Conservation (phyloP, 371 early-diverging fungal genomes). For the Mucor plumbeus region DNA sequence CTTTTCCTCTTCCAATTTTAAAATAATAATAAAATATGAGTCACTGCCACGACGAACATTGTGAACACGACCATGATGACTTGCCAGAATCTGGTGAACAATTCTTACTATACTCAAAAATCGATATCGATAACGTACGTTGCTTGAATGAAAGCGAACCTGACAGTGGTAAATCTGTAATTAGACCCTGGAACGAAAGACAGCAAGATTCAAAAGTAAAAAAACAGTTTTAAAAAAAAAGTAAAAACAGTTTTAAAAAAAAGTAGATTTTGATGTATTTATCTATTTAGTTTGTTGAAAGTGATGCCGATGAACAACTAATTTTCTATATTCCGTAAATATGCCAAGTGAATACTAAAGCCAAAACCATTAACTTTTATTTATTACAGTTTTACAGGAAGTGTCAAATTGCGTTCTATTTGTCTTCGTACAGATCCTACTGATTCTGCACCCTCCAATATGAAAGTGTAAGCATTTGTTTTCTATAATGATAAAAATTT, state of each 20-base stretch:
- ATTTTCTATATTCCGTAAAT: constrained; percentile 88
- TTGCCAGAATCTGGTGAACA: constrained; percentile 71
- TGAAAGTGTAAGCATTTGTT: constrained; percentile 71
- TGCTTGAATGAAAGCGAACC: constrained; percentile 82
- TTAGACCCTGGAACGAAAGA: constrained; percentile 88
- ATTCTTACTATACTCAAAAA: constrained; percentile 79
- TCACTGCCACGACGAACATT: constrained; percentile 60
- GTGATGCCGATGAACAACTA: constrained; percentile 91
- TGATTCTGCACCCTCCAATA: constrained; percentile 68
- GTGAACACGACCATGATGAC: constrained; percentile 82
- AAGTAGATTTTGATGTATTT: background rate
- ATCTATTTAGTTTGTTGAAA: constrained; percentile 66
- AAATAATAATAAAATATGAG: constrained; percentile 1
- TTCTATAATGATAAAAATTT: background rate
- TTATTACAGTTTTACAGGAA: constrained; percentile 76
- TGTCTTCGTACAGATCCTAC: constrained; percentile 73
- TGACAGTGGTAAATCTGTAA: constrained; percentile 73
- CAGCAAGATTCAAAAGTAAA: constrained; percentile 69
- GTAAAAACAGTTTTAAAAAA: background rate
- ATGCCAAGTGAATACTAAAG: background rate
- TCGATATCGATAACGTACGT: constrained; percentile 80
- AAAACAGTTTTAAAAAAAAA: too few relatives aligned
- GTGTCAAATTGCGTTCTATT: constrained; percentile 90
- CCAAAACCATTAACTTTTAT: too few relatives aligned
- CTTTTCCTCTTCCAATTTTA: background rate